phyloP scores from a whole-genome alignment of 495 filamentous ascomycete genomes.

The Aspergillus ellipticus region DNA sequence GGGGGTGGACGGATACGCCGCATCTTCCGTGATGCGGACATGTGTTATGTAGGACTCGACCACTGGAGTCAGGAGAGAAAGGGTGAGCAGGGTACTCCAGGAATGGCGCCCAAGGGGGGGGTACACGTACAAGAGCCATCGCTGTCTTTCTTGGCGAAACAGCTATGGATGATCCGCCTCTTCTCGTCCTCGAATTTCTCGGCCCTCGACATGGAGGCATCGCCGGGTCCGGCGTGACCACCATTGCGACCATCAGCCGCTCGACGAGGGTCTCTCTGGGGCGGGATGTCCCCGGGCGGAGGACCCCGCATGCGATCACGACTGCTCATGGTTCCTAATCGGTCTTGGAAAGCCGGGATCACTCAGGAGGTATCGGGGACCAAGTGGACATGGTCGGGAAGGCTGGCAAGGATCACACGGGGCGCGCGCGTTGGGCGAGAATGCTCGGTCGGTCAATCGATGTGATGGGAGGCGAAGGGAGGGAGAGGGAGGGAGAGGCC shows the following conservation, averaged over 20 bases:
- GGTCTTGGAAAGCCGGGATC: constrained; percentile 22
- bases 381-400: constrained; percentile 39
- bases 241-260: constrained; percentile 33
- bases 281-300: constrained; percentile 24
- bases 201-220: constrained; percentile 58
- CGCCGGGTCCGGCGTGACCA: constrained; percentile 20
- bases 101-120: background rate
- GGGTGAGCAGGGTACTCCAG: constrained; percentile 11
- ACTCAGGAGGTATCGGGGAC: constrained; percentile 25
- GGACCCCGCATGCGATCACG: constrained; percentile 34
- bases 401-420: constrained; percentile 16
- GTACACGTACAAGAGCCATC: constrained; percentile 69
- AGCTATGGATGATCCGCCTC: constrained; percentile 83
- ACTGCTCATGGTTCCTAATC: constrained; percentile 34
- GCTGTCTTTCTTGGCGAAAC: constrained; percentile 81
- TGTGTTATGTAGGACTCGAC: constrained; percentile 97
- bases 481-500: no score
- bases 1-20: constrained; percentile 76
- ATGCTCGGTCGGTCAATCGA: background rate
- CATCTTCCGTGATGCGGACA: constrained; percentile 83
- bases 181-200: constrained; percentile 96
- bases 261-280: constrained; percentile 29
- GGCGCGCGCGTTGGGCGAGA: background rate
- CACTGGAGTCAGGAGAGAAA: constrained; percentile 44
- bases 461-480: background rate